A percentile compares a stretch with the other conserved stretches of the same genome.
Evolutionary conservation across 768 basidiomycete species (phyloP).

Genomic region (Termitomyces sp.): DNA sequence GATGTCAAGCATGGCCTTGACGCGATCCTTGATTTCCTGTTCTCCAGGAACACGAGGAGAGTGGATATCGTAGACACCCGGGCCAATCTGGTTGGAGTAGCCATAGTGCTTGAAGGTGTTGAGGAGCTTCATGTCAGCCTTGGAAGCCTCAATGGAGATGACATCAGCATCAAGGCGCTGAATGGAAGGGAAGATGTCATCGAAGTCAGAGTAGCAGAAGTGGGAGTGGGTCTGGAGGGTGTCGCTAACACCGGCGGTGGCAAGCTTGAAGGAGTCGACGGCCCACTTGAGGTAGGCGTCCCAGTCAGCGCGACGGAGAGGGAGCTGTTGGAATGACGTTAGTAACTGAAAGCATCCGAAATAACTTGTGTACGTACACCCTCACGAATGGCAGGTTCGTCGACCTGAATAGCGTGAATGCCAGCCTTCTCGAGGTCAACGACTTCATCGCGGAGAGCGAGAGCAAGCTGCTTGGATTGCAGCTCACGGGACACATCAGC

Average conservation of each 20-base stretch:
- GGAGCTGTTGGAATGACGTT: constrained; percentile 51
- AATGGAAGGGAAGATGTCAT: constrained; percentile 97
- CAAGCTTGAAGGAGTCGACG: constrained; percentile 96
- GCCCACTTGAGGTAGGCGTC: constrained; percentile 96
- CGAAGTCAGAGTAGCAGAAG: constrained; percentile 99
- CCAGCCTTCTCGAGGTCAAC: constrained; percentile 95
- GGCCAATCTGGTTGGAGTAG: constrained; percentile 97
- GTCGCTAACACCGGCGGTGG: constrained; percentile 94
- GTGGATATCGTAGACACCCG: constrained; percentile 99
- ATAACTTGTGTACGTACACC: constrained; percentile 58
- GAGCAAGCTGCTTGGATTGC: constrained; percentile 97
- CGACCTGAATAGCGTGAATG: constrained; percentile 98
- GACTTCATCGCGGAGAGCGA: constrained; percentile 98
- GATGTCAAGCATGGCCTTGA: constrained; percentile 79
- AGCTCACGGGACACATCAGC: constrained; percentile 94
- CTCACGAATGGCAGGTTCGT: constrained; percentile 99
- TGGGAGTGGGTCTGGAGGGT: constrained; percentile 97
- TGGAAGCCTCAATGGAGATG: constrained; percentile 98
- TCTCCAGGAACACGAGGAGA: constrained; percentile 95
- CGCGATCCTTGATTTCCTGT: constrained; percentile 92
- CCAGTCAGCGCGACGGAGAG: constrained; percentile 96
- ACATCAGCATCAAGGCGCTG: constrained; percentile 97
- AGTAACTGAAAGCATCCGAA: constrained; percentile 2
- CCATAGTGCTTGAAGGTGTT: constrained; percentile 93
- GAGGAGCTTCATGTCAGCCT: constrained; percentile 97